Conservation (phyloP, 2,329 filamentous ascomycete genomes). For the Ophiostoma populinum region DNA sequence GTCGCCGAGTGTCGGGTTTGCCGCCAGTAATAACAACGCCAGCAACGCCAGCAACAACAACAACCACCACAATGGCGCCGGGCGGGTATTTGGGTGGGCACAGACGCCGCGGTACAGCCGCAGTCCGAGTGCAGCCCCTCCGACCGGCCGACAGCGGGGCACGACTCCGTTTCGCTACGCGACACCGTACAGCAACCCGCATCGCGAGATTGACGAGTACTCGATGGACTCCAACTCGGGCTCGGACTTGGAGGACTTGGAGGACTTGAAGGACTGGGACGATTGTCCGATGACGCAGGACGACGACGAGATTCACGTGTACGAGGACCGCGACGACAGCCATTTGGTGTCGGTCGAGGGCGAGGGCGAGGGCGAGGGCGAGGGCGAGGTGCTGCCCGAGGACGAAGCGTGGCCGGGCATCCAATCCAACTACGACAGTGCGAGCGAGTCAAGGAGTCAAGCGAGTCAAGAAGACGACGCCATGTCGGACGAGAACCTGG, state of each 20-base stretch:
- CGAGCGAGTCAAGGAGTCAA: background rate
- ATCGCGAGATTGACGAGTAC: conserved; percentile 18
- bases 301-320: conserved; percentile 18
- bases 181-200: conserved; percentile 52
- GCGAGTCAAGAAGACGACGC: conserved; percentile 10
- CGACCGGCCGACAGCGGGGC: conserved; percentile 13
- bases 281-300: conserved; percentile 18
- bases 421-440: conserved; percentile 21
- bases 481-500: conserved; percentile 33
- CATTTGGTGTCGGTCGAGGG: conserved; percentile 13
- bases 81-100: too few relatives aligned
- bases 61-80: too few relatives aligned
- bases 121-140: conserved; percentile 16
- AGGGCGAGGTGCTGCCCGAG: conserved; percentile 23
- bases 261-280: too few relatives aligned
- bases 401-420: conserved; percentile 41
- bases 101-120: conserved; percentile 39
- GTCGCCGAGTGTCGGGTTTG: conserved; percentile 29
- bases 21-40: too few relatives aligned
- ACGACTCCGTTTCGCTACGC: conserved; percentile 54
- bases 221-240: conserved; percentile 11
- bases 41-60: too few relatives aligned
- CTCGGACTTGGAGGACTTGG: conserved; percentile 13
- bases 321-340: conserved; percentile 13
- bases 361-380: background rate